A percentile compares a stretch with the other conserved stretches of the same genome.
Conservation (phyloP, 1,284 basidiomycete genomes). For the Erythrobasidium hasegawianum region DNA sequence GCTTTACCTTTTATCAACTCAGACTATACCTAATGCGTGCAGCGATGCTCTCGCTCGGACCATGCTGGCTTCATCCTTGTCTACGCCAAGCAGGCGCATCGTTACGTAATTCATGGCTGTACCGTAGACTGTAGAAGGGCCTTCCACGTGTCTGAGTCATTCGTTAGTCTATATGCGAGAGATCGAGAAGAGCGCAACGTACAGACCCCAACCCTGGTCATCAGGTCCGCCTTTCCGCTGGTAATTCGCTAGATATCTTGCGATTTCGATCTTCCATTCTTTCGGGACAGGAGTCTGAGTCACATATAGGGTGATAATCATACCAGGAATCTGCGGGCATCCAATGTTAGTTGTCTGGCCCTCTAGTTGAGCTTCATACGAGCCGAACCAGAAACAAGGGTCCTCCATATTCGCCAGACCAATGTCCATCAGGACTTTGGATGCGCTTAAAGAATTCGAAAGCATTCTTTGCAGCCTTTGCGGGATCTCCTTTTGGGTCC, state of each 20-base stretch:
- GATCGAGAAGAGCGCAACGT: too few species aligned
- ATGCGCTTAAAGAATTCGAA: conserved; percentile 84
- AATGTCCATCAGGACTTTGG: conserved; percentile 90
- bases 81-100: conserved; percentile 78
- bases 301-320: conserved; percentile 90
- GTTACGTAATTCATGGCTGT: conserved; percentile 89
- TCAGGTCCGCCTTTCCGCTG: conserved; percentile 57
- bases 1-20: too few species aligned
- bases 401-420: conserved; percentile 75
- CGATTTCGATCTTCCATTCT: conserved; percentile 82
- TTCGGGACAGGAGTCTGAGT: conserved; percentile 66
- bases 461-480: conserved; percentile 70
- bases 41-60: conserved; percentile 70
- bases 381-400: conserved; percentile 10
- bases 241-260: conserved; percentile 78
- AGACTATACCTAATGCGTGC: conserved; percentile 64
- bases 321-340: conserved; percentile 50
- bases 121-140: conserved; percentile 87
- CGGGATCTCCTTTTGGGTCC: conserved; percentile 33
- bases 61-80: conserved; percentile 73
- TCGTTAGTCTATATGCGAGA: too few species aligned
- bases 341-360: not conserved
- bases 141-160: conserved; percentile 92
- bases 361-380: not conserved
- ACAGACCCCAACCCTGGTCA: conserved; percentile 95